phyloP scores from a whole-genome alignment of 768 basidiomycete genomes.

The Pleurotus cornucopiae region DNA sequence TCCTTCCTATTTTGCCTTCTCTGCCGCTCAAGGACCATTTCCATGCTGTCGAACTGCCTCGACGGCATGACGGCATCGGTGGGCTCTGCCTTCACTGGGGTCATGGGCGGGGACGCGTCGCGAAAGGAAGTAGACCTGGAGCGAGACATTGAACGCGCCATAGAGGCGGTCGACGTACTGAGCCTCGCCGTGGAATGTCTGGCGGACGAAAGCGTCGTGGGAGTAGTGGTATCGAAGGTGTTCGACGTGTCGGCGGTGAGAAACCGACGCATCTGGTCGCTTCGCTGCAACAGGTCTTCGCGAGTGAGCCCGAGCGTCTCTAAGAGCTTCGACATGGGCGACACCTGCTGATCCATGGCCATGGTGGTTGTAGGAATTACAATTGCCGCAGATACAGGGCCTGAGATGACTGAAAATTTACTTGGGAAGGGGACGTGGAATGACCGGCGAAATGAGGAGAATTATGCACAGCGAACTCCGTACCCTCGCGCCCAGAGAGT shows the following conservation, averaged over 20 bases:
- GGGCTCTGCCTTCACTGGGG: slow-evolving; percentile 64
- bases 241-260: slow-evolving; percentile 50
- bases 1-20: slow-evolving; percentile 54
- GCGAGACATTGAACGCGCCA: slow-evolving; percentile 40
- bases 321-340: slow-evolving; percentile 72
- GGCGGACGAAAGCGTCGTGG: slow-evolving; percentile 29
- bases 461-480: slow-evolving; percentile 3
- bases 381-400: slow-evolving; percentile 1
- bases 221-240: slow-evolving; percentile 30
- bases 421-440: not conserved
- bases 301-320: slow-evolving; percentile 72
- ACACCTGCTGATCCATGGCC: slow-evolving; percentile 36
- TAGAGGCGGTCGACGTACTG: slow-evolving; percentile 27
- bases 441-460: not conserved
- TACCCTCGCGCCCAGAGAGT: slow-evolving; percentile 3
- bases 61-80: slow-evolving; percentile 42
- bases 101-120: slow-evolving; percentile 49
- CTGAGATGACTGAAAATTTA: not conserved
- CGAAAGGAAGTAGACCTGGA: slow-evolving; percentile 46
- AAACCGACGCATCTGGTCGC: slow-evolving; percentile 79
- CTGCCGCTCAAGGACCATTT: slow-evolving; percentile 71
- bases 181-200: slow-evolving; percentile 31
- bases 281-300: slow-evolving; percentile 67
- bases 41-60: slow-evolving; percentile 71
- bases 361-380: slow-evolving; percentile 19